Percentiles rank a stretch among this genome's conserved stretches.
phyloP scores from a whole-genome alignment of 2,329 filamentous ascomycete genomes.

The Nothophaeocryptopus gaeumannii region DNA sequence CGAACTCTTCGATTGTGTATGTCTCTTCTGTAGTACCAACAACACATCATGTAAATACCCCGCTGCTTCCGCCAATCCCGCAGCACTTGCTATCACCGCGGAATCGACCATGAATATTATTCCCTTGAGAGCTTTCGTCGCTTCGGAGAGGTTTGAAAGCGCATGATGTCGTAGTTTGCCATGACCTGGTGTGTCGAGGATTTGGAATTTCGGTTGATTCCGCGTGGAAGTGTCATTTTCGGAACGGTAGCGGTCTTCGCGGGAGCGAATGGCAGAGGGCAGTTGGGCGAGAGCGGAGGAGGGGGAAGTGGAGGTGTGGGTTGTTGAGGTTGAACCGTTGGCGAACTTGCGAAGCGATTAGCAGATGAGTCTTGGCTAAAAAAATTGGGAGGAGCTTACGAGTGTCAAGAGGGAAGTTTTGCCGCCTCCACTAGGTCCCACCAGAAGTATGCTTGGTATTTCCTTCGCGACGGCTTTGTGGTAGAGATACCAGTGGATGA shows the following conservation, averaged over 20 bases:
- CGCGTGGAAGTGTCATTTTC: conserved; percentile 60
- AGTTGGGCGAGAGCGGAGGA: conserved; percentile 57
- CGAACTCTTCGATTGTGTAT: conserved; percentile 54
- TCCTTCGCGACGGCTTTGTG: conserved; percentile 55
- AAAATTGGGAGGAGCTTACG: conserved; percentile 40
- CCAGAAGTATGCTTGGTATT: conserved; percentile 73
- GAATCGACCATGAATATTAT: conserved; percentile 90
- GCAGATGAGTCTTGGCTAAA: conserved; percentile 15
- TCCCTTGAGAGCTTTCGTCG: conserved; percentile 57
- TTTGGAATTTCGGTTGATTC: conserved; percentile 65
- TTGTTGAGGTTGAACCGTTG: conserved; percentile 54
- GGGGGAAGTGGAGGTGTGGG: conserved; percentile 63
- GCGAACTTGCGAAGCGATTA: conserved; percentile 42
- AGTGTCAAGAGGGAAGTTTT: conserved; percentile 87
- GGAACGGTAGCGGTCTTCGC: conserved; percentile 63
- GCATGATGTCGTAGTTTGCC: conserved; percentile 81
- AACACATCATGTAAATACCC: conserved; percentile 86
- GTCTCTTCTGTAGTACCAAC: conserved; percentile 74
- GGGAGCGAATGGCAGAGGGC: conserved; percentile 50
- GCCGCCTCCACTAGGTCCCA: conserved; percentile 77
- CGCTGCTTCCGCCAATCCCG: conserved; percentile 67
- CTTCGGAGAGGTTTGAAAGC: conserved; percentile 45
- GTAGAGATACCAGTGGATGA: conserved; percentile 75
- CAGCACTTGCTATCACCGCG: conserved; percentile 36
- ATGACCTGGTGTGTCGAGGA: conserved; percentile 91